These are phyloP conservation scores for Heimioporus retisporus DNA, from an alignment of 1,284 basidiomycete genomes.

Conservation along the genomic window DNA sequence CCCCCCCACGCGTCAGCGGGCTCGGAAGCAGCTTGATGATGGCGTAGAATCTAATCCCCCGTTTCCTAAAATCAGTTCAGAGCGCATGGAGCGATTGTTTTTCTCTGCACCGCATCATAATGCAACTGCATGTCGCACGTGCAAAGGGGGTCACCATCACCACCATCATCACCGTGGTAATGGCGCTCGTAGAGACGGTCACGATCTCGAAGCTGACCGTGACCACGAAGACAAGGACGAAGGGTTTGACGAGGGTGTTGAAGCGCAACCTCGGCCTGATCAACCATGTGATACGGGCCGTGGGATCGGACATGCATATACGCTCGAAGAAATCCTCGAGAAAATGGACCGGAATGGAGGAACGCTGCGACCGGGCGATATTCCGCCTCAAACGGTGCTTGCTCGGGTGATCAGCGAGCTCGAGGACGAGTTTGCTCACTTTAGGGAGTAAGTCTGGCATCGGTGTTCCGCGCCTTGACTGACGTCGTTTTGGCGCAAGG, in stretches of 20 bases:
- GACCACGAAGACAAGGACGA: constrained; percentile 25
- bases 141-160: constrained; percentile 45
- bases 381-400: constrained; percentile 88
- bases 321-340: constrained; percentile 40
- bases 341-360: constrained; percentile 39
- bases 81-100: constrained; percentile 81
- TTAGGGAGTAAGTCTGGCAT: constrained; percentile 74
- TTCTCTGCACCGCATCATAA: constrained; percentile 83
- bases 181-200: neutral
- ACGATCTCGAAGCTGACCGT: neutral
- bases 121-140: constrained; percentile 71
- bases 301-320: constrained; percentile 15
- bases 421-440: constrained; percentile 92
- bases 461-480: constrained; percentile 15
- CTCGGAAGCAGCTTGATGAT: constrained; percentile 10
- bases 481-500: constrained; percentile 51
- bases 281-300: constrained; percentile 8
- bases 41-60: constrained; percentile 56
- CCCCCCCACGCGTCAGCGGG: constrained; percentile 7
- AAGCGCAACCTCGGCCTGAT: constrained; percentile 9
- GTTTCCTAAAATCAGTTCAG: constrained; percentile 85
- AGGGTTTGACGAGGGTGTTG: constrained; percentile 24
- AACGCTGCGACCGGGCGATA: constrained; percentile 28
- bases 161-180: neutral
- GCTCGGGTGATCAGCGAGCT: constrained; percentile 83